Evolutionary conservation across 164 flowering plant genomes (phyloP).

Genomic region (Pachysandra terminalis): DNA sequence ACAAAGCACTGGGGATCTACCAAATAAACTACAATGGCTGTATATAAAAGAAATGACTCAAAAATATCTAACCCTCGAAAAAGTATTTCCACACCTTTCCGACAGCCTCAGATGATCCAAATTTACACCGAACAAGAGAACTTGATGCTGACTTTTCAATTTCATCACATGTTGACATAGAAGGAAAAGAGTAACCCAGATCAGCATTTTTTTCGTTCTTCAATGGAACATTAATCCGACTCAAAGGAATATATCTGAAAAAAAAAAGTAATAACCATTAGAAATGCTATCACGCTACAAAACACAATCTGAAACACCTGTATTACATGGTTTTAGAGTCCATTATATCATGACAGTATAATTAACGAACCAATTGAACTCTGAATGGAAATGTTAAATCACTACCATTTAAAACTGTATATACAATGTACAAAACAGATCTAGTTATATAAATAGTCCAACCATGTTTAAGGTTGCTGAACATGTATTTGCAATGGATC

Average conservation of each 20-base stretch:
- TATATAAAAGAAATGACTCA: too few species aligned
- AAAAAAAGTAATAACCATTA: conserved; percentile 3
- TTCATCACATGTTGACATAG: conserved; percentile 47
- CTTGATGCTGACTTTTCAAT: conserved; percentile 39
- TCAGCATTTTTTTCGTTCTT: conserved; percentile 19
- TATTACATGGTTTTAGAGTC: too few species aligned
- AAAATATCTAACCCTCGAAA: background rate
- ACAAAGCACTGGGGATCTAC: too few species aligned
- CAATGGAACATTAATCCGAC: conserved; percentile 39
- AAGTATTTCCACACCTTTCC: conserved; percentile 62
- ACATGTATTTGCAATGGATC: background rate
- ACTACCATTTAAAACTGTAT: too few species aligned
- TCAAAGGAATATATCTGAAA: conserved; percentile 80
- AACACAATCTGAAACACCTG: too few species aligned
- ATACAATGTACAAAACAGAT: too few species aligned
- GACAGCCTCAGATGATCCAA: conserved; percentile 64
- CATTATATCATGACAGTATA: background rate
- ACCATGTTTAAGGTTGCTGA: background rate
- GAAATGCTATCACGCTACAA: conserved; percentile 1
- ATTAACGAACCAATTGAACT: too few species aligned
- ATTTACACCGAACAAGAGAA: conserved; percentile 54
- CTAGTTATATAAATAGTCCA: background rate
- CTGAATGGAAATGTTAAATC: background rate
- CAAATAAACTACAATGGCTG: too few species aligned
- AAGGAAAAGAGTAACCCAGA: conserved; percentile 46